phyloP scores from a whole-genome alignment of 1,139 yeast genomes.

The Candida gigantensis region DNA sequence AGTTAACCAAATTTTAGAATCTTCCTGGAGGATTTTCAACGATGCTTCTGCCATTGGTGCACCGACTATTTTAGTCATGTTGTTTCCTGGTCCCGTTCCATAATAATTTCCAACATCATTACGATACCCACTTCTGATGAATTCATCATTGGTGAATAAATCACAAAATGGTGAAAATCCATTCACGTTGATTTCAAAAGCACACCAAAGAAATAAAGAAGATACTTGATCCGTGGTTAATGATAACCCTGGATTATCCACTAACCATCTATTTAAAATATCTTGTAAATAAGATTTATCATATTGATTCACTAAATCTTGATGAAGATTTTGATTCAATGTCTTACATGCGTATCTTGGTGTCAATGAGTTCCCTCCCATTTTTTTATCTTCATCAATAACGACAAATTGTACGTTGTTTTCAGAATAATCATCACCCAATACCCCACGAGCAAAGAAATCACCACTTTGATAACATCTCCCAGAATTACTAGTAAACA shows the following conservation, averaged over 20 bases:
- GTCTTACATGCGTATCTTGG: conserved; percentile 28
- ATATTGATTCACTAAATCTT: conserved; percentile 12
- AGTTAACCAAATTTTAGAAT: conserved; percentile 41
- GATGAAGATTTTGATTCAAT: conserved; percentile 13
- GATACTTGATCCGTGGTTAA: conserved; percentile 43
- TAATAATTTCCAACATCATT: conserved; percentile 49
- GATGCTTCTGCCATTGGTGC: conserved; percentile 53
- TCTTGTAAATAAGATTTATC: conserved; percentile 30
- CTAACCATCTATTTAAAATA: conserved; percentile 39
- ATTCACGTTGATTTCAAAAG: conserved; percentile 53
- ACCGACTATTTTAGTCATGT: conserved; percentile 44
- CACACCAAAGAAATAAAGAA: conserved; percentile 48
- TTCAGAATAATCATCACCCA: conserved; percentile 25
- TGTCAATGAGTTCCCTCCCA: conserved; percentile 42
- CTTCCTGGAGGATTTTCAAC: conserved; percentile 34
- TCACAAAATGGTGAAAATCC: conserved; percentile 52
- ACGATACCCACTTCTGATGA: conserved; percentile 33
- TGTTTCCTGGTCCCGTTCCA: conserved; percentile 52
- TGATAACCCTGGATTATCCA: conserved; percentile 31
- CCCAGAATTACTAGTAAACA: conserved; percentile 35
- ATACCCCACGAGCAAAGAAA: conserved; percentile 35
- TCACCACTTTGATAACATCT: conserved; percentile 32
- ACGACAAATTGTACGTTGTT: conserved; percentile 23
- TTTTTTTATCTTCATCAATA: conserved; percentile 28
- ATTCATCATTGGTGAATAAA: conserved; percentile 52